phyloP scores from a whole-genome alignment of 441 rosid genomes.

The Rhodomyrtus psidioides region DNA sequence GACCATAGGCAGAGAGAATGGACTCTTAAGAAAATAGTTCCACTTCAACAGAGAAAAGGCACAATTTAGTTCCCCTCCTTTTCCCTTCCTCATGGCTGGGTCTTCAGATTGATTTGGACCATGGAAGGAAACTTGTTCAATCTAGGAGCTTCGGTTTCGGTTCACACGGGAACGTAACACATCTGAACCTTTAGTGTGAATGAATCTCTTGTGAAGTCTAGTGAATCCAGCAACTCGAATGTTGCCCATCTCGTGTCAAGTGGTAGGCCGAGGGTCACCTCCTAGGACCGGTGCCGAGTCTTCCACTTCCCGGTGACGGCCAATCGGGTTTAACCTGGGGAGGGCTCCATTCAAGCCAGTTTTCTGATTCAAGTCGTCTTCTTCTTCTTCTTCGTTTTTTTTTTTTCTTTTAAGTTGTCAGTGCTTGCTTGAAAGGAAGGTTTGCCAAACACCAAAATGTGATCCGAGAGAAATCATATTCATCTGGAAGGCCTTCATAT shows the following conservation, averaged over 20 bases:
- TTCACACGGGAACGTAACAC: background rate
- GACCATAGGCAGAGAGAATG: background rate
- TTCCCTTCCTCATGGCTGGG: background rate
- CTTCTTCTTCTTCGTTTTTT: too few species aligned
- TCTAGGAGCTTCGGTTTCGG: background rate
- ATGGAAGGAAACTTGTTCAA: background rate
- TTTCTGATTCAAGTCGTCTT: too few species aligned
- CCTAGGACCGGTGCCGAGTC: background rate
- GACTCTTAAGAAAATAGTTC: background rate
- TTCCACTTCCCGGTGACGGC: background rate
- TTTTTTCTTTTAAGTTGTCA: background rate
- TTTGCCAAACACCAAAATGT: background rate
- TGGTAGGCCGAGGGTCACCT: background rate
- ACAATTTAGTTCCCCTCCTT: background rate
- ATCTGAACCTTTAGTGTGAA: background rate
- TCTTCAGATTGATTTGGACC: background rate
- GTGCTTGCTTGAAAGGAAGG: background rate
- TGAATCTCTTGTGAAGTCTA: background rate
- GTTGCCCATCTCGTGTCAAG: background rate
- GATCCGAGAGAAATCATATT: background rate
- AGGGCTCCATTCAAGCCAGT: background rate
- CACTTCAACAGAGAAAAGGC: background rate
- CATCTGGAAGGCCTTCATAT: background rate
- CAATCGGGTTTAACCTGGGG: background rate
- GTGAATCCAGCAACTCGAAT: background rate